Evolutionary conservation across 495 filamentous ascomycete genomes (phyloP), one percentile per base, ranked within the genome.

Genomic region (Astrothelium subdiscretum): DNA sequence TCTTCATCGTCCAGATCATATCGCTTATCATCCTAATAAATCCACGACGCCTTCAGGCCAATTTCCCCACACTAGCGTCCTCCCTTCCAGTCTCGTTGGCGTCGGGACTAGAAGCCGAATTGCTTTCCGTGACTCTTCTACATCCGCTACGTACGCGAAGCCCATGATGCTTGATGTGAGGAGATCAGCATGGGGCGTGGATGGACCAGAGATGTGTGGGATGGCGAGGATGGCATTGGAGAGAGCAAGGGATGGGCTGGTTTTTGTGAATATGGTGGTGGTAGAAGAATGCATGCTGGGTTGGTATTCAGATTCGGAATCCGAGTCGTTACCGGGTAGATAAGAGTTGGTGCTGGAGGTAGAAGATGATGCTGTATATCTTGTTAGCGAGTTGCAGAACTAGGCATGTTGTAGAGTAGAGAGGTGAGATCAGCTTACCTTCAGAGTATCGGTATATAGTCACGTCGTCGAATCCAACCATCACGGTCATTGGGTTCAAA

Each of bases 101-200:
- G 95, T 81, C 4, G 94, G 92, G 1, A 87, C 85, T 42, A 98
- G 77, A 18, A 96, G 78, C 63, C 89, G 86, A 58, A 97, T 77
- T 71, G 87, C 87, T 60, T 85, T 84, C 74, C 88, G 89, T 59
- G 90, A 86, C 57, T 86, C 87, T 66, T 99, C 92, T 8, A 97
- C 91, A 58, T 94, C 88, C 0, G 87, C 83, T 32, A 99, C 86
- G 70, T 95, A 96, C 40, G 96, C 81, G 73, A 95, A 97, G 5
- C 94, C 94, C 79, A 95, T 86, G 22, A 97, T 68, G 69, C 26
- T 69, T 67, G 51, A 77, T 76, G 40, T 81, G 78, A 11, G 81
- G n/a, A 29, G 59, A 48, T 48, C 43, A 18, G 43, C 43, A 48
- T 48, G 43, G 1, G 78, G 43, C 79, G 73, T 58, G 81, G 77